phyloP scores from a whole-genome alignment of 1,284 basidiomycete genomes.

The Austroboletus novae-zelandiae region DNA sequence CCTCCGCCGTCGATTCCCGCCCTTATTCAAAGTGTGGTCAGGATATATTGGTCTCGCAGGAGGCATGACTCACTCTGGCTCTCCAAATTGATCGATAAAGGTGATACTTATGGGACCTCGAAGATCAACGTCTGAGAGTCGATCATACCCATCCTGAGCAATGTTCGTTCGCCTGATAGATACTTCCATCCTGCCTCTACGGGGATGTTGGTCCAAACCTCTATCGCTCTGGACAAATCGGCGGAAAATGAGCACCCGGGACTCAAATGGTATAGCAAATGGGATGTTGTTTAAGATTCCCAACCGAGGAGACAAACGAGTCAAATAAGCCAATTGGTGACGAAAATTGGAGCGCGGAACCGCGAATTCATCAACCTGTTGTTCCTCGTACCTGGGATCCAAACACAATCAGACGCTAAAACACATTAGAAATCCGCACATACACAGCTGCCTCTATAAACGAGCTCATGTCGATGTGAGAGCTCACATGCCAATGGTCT shows the following conservation, averaged over 20 bases:
- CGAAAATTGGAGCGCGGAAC: slow-evolving; percentile 51
- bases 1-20: slow-evolving; percentile 96
- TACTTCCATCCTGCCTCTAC: slow-evolving; percentile 43
- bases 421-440: background rate
- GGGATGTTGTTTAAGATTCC: slow-evolving; percentile 95
- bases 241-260: slow-evolving; percentile 87
- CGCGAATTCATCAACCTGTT: slow-evolving; percentile 38
- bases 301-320: slow-evolving; percentile 80
- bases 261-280: slow-evolving; percentile 93
- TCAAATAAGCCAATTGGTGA: slow-evolving; percentile 62
- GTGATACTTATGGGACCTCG: slow-evolving; percentile 83
- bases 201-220: slow-evolving; percentile 16
- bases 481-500: slow-evolving; percentile 87
- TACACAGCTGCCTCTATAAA: slow-evolving; percentile 92
- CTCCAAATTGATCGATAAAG: slow-evolving; percentile 89
- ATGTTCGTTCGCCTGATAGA: slow-evolving; percentile 74
- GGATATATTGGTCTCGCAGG: background rate
- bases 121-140: slow-evolving; percentile 72
- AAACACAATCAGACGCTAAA: background rate
- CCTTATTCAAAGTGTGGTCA: slow-evolving; percentile 37
- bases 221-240: slow-evolving; percentile 72
- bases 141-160: slow-evolving; percentile 87
- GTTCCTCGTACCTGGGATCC: slow-evolving; percentile 52
- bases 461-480: slow-evolving; percentile 73
- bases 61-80: slow-evolving; percentile 63